Percentiles rank a stretch among this genome's conserved stretches.
These are phyloP conservation scores for Chimonanthus praecox DNA, from an alignment of 164 flowering plant genomes.

Conservation along the genomic window DNA sequence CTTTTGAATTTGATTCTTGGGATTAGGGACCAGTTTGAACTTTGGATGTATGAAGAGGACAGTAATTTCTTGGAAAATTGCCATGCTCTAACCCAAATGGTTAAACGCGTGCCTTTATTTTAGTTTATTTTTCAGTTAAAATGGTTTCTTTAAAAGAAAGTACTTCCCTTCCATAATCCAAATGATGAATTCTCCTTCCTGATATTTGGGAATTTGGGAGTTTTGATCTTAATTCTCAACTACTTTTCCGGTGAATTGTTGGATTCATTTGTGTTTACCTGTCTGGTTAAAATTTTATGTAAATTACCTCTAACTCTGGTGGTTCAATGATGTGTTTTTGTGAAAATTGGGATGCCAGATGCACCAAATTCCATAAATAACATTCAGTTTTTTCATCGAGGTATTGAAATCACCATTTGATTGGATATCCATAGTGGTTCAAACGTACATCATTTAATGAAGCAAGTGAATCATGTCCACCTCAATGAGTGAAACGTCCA, in stretches of 20 bases:
- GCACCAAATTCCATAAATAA: not conserved
- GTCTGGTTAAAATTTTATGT: not conserved
- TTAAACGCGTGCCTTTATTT: too few relatives aligned
- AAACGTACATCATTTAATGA: not conserved
- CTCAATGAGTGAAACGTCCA: not conserved
- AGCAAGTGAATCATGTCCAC: not conserved
- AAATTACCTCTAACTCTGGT: not conserved
- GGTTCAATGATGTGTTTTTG: not conserved
- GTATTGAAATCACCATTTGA: not conserved
- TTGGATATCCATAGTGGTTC: not conserved
- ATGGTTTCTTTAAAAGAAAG: not conserved
- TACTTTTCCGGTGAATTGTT: not conserved
- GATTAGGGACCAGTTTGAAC: too few relatives aligned
- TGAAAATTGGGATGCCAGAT: not conserved
- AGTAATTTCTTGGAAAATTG: too few relatives aligned
- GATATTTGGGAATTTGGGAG: too few relatives aligned
- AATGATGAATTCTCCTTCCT: too few relatives aligned
- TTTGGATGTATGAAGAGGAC: too few relatives aligned
- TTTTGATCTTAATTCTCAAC: too few relatives aligned
- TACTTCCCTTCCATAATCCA: too few relatives aligned
- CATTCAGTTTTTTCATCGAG: not conserved
- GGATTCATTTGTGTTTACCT: not conserved
- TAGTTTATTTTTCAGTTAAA: too few relatives aligned
- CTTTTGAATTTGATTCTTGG: too few relatives aligned
- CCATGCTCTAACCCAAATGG: too few relatives aligned